Evolutionary conservation across 2,329 filamentous ascomycete genomes (phyloP), one percentile per base, ranked within the genome.

Genomic region (Xylaria sp.): DNA sequence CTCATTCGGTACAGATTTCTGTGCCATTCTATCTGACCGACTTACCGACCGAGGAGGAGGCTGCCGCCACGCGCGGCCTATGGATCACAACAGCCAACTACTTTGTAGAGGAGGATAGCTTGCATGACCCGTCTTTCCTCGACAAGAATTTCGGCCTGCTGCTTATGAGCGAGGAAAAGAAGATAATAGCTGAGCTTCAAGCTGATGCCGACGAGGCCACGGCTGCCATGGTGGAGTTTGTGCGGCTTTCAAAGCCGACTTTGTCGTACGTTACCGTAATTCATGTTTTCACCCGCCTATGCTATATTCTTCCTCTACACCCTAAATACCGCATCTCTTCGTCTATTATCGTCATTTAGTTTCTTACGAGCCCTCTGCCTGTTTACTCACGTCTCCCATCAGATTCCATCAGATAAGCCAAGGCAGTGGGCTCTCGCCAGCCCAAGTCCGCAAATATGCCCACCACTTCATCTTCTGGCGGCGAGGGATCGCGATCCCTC

Each of bases 391-490:
- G 31, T 13, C 31, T 55, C 18, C 12, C 18, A 59, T 31, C 70
- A 85, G 84, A 55, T 90, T 92, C 78, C 83, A 89, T 64, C 92
- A 94, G 78, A 88, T 94, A 63, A 89, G 91, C 18, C 88, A 90
- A 73, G 88, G 86, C 72, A 89, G 92, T 61, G 88, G 90, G 23
- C 91, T 98, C 62, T 90, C 92, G 3, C 86, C 96, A 1, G 86
- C 89, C 39, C 93, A 97, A 74, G 91, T 98, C 71, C 91, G 95
- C 71, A 91, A 93, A 74, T 92, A 97, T 71, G 94, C 94, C 10
- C 92, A 93, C 67, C 96, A 98, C 82, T 91, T 99, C 71, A 94
- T 98, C 70, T 97, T 97, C 82, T 98, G 95, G 94, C 91, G 96
- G 28, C 91, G 94, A 66, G 96, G 95, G 56, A 92, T 97, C 69